These are phyloP conservation scores for Mychonastes homosphaera DNA, from an alignment of 139 green algal genomes.

Conservation along the genomic window DNA sequence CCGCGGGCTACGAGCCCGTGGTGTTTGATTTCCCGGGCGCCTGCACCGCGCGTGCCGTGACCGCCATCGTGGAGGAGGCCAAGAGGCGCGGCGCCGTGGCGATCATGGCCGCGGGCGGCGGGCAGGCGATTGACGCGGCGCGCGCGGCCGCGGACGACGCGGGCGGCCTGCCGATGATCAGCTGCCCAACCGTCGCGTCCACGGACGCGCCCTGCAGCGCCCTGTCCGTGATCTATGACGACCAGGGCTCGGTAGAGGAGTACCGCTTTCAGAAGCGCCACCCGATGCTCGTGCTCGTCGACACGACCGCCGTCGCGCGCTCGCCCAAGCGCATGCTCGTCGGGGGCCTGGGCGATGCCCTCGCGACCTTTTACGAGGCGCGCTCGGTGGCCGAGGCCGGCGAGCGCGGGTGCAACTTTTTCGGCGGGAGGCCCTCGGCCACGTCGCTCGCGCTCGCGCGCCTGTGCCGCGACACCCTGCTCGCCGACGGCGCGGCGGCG, in stretches of 20 bases:
- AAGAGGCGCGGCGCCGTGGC: neutral
- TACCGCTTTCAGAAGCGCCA: constrained; percentile 11
- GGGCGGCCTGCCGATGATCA: neutral
- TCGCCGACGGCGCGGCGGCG: constrained; percentile 9
- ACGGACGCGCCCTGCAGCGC: constrained; percentile 20
- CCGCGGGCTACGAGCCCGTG: too few species aligned
- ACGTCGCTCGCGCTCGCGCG: constrained; percentile 5
- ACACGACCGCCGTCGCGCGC: constrained; percentile 14
- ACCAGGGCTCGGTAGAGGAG: neutral
- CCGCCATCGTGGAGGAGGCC: neutral
- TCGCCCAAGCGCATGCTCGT: constrained; percentile 13
- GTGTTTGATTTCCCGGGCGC: too few species aligned
- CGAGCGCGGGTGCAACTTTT: constrained; percentile 8
- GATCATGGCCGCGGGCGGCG: neutral
- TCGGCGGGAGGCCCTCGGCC: constrained; percentile 10
- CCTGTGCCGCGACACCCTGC: constrained; percentile 13
- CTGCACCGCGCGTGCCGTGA: too few species aligned
- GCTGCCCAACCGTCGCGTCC: constrained; percentile 11
- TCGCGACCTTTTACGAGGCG: constrained; percentile 23
- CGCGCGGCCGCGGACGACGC: constrained; percentile 3
- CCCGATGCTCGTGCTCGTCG: constrained; percentile 20
- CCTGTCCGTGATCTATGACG: constrained; percentile 18
- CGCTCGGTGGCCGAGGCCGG: constrained; percentile 14
- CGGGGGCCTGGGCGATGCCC: constrained; percentile 15
- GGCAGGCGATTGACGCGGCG: constrained; percentile 8